These are phyloP conservation scores for Lycium barbarum DNA, from an alignment of 257 asterid genomes.

Conservation along the genomic window DNA sequence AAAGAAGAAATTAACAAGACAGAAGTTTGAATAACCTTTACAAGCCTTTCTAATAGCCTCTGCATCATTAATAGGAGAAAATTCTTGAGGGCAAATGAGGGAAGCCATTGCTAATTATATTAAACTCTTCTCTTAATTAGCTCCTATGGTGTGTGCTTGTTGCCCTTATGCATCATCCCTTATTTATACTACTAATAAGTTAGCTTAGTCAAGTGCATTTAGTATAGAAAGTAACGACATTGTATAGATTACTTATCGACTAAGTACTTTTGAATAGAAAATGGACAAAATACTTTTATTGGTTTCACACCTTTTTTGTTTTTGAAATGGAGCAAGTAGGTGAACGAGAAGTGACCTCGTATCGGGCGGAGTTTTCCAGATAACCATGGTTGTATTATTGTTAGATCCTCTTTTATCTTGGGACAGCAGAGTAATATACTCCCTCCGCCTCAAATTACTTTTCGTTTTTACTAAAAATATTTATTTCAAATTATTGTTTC, in stretches of 20 bases:
- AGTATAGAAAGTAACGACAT: constrained; percentile 49
- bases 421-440: background rate
- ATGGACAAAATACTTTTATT: background rate
- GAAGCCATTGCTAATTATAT: constrained; percentile 54
- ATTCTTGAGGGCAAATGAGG: constrained; percentile 64
- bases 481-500: too few relatives aligned
- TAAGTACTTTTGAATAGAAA: background rate
- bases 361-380: background rate
- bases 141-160: background rate
- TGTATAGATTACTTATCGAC: background rate
- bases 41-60: constrained; percentile 78
- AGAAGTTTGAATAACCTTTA: constrained; percentile 51
- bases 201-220: background rate
- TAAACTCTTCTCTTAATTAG: background rate
- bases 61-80: constrained; percentile 83
- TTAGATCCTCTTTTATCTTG: background rate
- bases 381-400: background rate
- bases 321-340: background rate
- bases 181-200: background rate
- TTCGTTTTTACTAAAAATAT: too few relatives aligned
- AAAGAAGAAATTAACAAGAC: background rate
- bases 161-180: background rate
- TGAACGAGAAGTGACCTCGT: background rate
- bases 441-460: too few relatives aligned
- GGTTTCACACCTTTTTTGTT: background rate